A percentile compares a stretch with the other conserved stretches of the same genome.
phyloP scores from a whole-genome alignment of 2,329 filamentous ascomycete species.

The Venturia nashicola region DNA sequence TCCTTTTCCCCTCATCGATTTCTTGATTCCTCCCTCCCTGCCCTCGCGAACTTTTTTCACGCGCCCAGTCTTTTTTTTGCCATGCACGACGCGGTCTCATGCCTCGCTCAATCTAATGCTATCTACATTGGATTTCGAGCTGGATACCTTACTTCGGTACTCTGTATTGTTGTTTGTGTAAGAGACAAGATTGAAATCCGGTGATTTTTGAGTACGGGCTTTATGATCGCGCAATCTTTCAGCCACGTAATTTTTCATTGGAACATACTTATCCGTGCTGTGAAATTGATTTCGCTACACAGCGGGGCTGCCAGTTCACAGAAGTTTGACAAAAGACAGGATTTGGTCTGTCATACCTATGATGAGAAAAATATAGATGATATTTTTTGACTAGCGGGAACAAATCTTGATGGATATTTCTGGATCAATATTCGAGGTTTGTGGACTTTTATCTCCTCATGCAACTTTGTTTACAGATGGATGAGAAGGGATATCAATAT shows the following conservation, averaged over 20 bases:
- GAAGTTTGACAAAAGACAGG: too few species aligned
- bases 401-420: too few species aligned
- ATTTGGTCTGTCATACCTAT: too few species aligned
- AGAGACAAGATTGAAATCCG: slow-evolving; percentile 8
- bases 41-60: background rate
- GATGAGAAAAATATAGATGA: too few species aligned
- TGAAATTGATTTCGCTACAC: too few species aligned
- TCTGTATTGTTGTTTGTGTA: slow-evolving; percentile 6
- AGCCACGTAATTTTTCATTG: slow-evolving; percentile 3
- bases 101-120: slow-evolving; percentile 6
- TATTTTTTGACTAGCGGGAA: too few species aligned
- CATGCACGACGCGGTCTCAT: background rate
- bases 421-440: too few species aligned
- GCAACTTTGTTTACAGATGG: too few species aligned
- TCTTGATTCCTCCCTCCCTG: background rate
- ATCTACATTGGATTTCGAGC: slow-evolving; percentile 7
- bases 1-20: background rate
- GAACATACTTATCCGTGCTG: background rate
- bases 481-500: too few species aligned
- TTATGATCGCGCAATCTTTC: background rate
- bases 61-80: background rate
- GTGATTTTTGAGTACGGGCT: slow-evolving; percentile 10
- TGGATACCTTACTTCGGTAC: slow-evolving; percentile 6
- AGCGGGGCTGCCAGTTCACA: background rate
- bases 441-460: too few species aligned